A percentile compares a stretch with the other conserved stretches of the same genome.
These are phyloP conservation scores for Olyra latifolia DNA, from an alignment of 176 grass and related monocot species.

Conservation along the genomic window DNA sequence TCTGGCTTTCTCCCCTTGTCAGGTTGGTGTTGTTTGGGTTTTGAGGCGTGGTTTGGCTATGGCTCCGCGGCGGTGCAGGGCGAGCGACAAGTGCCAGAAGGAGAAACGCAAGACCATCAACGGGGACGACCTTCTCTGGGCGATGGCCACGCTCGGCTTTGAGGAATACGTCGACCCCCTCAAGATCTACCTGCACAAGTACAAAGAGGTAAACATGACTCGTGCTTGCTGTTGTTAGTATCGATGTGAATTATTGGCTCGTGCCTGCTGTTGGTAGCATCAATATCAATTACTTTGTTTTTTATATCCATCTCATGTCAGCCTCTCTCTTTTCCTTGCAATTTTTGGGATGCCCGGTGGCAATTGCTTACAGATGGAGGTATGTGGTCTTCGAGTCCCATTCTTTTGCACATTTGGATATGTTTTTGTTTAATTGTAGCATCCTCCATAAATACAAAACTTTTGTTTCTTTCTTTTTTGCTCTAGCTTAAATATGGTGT, in stretches of 20 bases:
- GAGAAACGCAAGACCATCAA: conserved; percentile 99
- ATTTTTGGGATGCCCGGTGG: conserved; percentile 25
- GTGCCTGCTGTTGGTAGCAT: not conserved
- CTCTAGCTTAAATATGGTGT: not conserved
- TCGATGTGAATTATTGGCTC: not conserved
- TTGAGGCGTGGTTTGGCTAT: not conserved
- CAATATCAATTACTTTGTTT: not conserved
- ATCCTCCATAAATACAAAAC: not conserved
- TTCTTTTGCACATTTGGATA: not conserved
- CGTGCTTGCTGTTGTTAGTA: not conserved
- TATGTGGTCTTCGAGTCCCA: conserved; percentile 37
- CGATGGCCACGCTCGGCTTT: conserved; percentile 94
- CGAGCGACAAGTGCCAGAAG: conserved; percentile 97
- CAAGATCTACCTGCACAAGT: conserved; percentile 93
- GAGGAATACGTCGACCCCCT: conserved; percentile 96
- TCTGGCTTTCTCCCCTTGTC: not conserved
- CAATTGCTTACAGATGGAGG: conserved; percentile 75
- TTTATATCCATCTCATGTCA: conserved; percentile 25
- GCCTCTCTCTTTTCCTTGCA: conserved; percentile 38
- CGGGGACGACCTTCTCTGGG: conserved; percentile 92
- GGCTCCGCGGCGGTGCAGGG: conserved; percentile 42
- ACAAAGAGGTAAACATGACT: conserved; percentile 79
- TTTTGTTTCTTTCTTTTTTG: not conserved
- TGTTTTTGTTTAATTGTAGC: not conserved
- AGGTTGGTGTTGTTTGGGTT: not conserved